Base-by-base conservation (phyloP, 2,329 filamentous ascomycete species). In the Tympanopsis confertula region DNA sequence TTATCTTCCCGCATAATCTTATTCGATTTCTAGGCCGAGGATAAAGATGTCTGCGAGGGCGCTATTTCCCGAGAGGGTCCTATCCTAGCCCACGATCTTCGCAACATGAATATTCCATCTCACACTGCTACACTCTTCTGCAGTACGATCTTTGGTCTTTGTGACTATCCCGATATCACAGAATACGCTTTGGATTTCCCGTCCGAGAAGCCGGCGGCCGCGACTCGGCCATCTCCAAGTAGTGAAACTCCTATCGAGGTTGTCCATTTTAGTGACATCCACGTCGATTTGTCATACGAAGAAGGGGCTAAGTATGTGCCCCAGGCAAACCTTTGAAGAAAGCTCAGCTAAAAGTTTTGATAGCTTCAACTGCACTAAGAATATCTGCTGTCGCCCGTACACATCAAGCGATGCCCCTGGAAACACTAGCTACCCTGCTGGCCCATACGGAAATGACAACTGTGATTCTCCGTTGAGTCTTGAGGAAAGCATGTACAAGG, bases 241-340 rank as follows among this genome's bases (percentile, higher is more conserved):
- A 61, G 64, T 3, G 51, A 63, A 48, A 45, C 55, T 4, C 66
- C 70, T 4, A 48, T 75, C 44, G 64, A 68, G 44, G 58, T 78
- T 4, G 69, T 75, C 18, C 74, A 78, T 47, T 70, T 71, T 50
- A 74, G 69, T 12, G 74, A 78, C 44, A 71, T 74, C 32, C 74
- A 78, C 41, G 56, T 78, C 38, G 73, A 78, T 43, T 64, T 63
- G 4, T 57, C 63, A 7, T 78, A 78, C 48, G 24, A 28, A n/a
- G n/a, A 10, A 10, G 24, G 24, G 10, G 24, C 24, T n/a, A 28
- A 28, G 46, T 61, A 66, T 17, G 60, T n/a, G n/a, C n/a, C n/a
- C n/a, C n/a, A n/a, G n/a, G n/a, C n/a, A n/a, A n/a, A n/a, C n/a
- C n/a, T n/a, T n/a, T n/a, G n/a, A n/a, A n/a, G n/a, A n/a, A n/a